Evolutionary conservation across 495 filamentous ascomycete species (phyloP).

Genomic region (Umbilicaria muhlenbergii): DNA sequence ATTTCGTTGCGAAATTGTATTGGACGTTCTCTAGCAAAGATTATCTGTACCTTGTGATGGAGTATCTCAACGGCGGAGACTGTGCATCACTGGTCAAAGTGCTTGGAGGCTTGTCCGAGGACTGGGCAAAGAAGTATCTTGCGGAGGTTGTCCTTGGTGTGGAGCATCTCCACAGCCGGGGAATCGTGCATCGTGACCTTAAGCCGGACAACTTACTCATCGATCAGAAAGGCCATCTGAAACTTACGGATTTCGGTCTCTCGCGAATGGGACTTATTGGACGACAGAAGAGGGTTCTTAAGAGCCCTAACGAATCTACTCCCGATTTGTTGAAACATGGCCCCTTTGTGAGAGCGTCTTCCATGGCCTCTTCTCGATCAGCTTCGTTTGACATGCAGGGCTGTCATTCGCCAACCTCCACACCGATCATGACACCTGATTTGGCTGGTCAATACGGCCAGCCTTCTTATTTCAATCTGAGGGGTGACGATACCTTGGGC

Average conservation of each 20-base stretch:
- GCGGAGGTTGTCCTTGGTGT: constrained; percentile 91
- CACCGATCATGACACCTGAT: constrained; percentile 81
- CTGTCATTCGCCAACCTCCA: constrained; percentile 60
- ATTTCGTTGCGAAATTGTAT: constrained; percentile 96
- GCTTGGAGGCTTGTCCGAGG: constrained; percentile 77
- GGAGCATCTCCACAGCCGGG: constrained; percentile 83
- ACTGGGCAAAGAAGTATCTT: constrained; percentile 95
- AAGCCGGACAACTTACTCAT: constrained; percentile 97
- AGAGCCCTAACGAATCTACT: constrained; percentile 62
- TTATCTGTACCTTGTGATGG: constrained; percentile 97
- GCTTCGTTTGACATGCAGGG: constrained; percentile 86
- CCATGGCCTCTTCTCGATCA: constrained; percentile 84
- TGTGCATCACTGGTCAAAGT: constrained; percentile 94
- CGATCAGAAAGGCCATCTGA: constrained; percentile 90
- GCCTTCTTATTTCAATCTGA: constrained; percentile 87
- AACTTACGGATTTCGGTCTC: constrained; percentile 92
- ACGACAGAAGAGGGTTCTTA: constrained; percentile 82
- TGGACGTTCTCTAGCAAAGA: constrained; percentile 99
- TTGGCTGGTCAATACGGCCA: constrained; percentile 47
- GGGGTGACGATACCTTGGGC: constrained; percentile 42
- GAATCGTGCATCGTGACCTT: constrained; percentile 90
- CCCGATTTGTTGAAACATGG: constrained; percentile 88
- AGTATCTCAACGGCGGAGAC: constrained; percentile 95
- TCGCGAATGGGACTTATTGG: constrained; percentile 96
- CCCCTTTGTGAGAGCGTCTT: constrained; percentile 71